Base-by-base conservation (phyloP, 2,329 filamentous ascomycete genomes). In the Capronia americana region DNA sequence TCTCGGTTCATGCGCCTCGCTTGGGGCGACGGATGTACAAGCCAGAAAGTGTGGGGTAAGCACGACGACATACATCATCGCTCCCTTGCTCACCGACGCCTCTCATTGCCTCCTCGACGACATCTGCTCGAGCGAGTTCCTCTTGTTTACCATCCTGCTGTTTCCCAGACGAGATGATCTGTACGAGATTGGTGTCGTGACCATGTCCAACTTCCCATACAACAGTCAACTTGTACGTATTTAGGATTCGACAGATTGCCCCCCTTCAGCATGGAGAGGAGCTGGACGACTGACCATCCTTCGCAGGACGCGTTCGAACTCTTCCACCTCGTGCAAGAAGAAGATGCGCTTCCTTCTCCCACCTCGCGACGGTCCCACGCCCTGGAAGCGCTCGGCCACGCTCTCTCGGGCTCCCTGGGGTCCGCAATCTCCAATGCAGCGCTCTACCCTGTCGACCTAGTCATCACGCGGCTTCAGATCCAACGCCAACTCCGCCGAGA, bases 381-480 rank as follows among this genome's bases (percentile, higher is more conserved):
- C 4, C 90, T 71, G 48, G 66, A 91, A 57, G 91, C 92, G 38
- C 81, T 96, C 8, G 90, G 92, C 53, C 92, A 96, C 81, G 93
- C 92, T 61, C 78, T 92, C 34, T 92, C 92, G 3, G 93, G 93
- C 59, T 90, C 92, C 4, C 81, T 88, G 0, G 92, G 92, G 41
- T 90, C 92, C 0, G 90, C 91, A 17, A 85, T 94, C 66, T 91
- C 92, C 11, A 94, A 93, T 72, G 84, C 92, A 55, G 79, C 88
- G 62, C 88, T 92, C 5, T 96, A 96, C 75, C 93, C 93, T 1
- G 85, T 96, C 64, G 90, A 92, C 73, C 85, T 96, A 51, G 87
- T 95, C 69, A 90, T 92, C 63, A 93, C 92, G 28, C 87, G 92
- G 30, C 84, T 96, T 55, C 92, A 96, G 78, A 90, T 92, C 2